These are phyloP conservation scores for Podila epigama DNA, from an alignment of 192 early-diverging fungal species.

Conservation along the genomic window DNA sequence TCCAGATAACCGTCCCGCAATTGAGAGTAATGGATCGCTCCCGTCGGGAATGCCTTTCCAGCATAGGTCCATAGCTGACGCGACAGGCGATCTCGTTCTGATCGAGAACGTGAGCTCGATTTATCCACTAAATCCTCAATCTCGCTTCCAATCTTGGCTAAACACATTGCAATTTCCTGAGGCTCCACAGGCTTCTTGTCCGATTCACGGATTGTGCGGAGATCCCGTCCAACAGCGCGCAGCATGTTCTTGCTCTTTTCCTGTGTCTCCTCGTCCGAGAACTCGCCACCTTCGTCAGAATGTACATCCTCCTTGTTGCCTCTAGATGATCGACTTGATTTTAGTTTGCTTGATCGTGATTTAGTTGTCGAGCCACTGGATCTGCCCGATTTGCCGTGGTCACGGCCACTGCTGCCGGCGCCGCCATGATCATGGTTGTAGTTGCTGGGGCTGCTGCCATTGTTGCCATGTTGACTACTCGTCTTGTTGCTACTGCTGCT, in stretches of 20 bases:
- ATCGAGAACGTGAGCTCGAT: conserved; percentile 52
- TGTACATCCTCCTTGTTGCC: conserved; percentile 4
- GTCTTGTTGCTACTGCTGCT: conserved; percentile 3
- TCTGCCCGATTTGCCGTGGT: not conserved
- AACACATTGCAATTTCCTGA: conserved; percentile 58
- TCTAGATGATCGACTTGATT: conserved; percentile 7
- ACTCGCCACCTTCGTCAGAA: conserved; percentile 15
- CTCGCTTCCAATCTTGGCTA: conserved; percentile 63
- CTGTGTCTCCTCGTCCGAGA: conserved; percentile 8
- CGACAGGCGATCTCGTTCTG: conserved; percentile 54
- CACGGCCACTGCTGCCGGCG: not conserved
- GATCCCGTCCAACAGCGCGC: conserved; percentile 28
- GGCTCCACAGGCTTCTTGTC: conserved; percentile 47
- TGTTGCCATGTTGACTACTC: not conserved
- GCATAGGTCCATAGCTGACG: conserved; percentile 62
- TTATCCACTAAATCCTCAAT: conserved; percentile 53
- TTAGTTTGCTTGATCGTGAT: conserved; percentile 17
- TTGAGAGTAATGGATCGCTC: conserved; percentile 54
- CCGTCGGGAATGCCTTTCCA: conserved; percentile 63
- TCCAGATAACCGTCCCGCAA: conserved; percentile 50
- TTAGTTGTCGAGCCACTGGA: conserved; percentile 11
- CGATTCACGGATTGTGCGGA: conserved; percentile 40
- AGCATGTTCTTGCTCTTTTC: conserved; percentile 37
- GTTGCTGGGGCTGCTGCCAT: not conserved
- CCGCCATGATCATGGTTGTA: not conserved